phyloP scores from a whole-genome alignment of 2,329 filamentous ascomycete species.

The Alternaria rosae region DNA sequence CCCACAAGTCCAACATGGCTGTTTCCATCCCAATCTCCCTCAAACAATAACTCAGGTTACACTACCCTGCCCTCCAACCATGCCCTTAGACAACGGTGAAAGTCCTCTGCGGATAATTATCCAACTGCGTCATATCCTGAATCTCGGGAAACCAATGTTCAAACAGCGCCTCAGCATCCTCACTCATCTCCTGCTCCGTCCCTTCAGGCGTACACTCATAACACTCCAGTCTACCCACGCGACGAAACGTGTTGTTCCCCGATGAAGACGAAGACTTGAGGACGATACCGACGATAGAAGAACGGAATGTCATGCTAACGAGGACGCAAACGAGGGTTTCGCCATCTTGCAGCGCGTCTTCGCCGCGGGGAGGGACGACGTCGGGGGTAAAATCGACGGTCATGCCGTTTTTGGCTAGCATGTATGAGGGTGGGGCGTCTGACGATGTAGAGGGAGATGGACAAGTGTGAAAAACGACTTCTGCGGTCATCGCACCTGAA shows the following conservation, averaged over 20 bases:
- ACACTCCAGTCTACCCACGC: constrained; percentile 47
- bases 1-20: neutral
- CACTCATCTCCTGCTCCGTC: constrained; percentile 39
- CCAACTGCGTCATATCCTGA: constrained; percentile 47
- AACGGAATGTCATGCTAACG: constrained; percentile 48
- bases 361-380: constrained; percentile 33
- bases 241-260: constrained; percentile 34
- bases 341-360: constrained; percentile 37
- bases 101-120: constrained; percentile 38
- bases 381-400: constrained; percentile 46
- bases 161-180: constrained; percentile 47
- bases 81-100: constrained; percentile 38
- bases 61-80: neutral
- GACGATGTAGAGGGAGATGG: constrained; percentile 6
- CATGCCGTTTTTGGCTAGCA: constrained; percentile 37
- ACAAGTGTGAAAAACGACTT: constrained; percentile 33
- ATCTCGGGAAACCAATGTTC: constrained; percentile 47
- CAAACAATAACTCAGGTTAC: too few relatives aligned
- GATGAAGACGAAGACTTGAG: constrained; percentile 31
- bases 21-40: neutral
- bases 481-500: constrained; percentile 45
- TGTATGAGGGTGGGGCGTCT: constrained; percentile 26
- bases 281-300: constrained; percentile 45
- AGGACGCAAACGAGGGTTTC: constrained; percentile 44
- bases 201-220: constrained; percentile 43